A percentile compares a stretch with the other conserved stretches of the same genome.
Conservation (phyloP, 495 filamentous ascomycete species). For the Talaromyces adpressus region DNA sequence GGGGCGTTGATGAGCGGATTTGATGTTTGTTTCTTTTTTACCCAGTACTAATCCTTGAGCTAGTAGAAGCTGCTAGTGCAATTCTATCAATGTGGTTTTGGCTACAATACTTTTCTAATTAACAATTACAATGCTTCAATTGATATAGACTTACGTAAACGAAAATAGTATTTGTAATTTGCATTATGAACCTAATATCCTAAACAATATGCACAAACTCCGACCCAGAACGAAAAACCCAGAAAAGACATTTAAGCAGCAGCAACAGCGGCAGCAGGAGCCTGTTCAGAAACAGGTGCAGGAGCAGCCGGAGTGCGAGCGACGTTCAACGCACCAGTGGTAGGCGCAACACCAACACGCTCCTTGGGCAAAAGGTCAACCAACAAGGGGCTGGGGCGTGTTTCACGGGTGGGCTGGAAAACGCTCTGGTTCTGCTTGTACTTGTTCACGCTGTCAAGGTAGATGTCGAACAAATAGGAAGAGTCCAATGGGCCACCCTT, state of each 20-base stretch:
- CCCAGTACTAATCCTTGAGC: background rate
- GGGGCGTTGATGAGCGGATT: background rate
- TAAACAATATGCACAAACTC: background rate
- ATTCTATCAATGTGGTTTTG: background rate
- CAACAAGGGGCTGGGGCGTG: slow-evolving; percentile 74
- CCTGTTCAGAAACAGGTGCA: slow-evolving; percentile 15
- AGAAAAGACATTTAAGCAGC: background rate
- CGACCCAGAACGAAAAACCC: background rate
- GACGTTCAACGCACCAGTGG: slow-evolving; percentile 46
- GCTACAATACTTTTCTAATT: background rate
- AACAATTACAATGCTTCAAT: background rate
- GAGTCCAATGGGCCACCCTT: slow-evolving; percentile 94
- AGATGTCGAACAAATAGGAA: slow-evolving; percentile 91
- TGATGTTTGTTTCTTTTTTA: background rate
- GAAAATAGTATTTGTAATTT: background rate
- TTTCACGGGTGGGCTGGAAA: slow-evolving; percentile 60
- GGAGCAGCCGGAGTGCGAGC: slow-evolving; percentile 34
- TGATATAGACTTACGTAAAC: background rate
- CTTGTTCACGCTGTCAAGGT: slow-evolving; percentile 77
- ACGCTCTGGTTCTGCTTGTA: slow-evolving; percentile 77
- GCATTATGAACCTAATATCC: background rate
- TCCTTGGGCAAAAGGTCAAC: slow-evolving; percentile 90
- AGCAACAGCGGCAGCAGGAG: slow-evolving; percentile 5
- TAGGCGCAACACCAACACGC: slow-evolving; percentile 81
- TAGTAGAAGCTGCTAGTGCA: background rate